Percentiles rank a stretch among this genome's conserved stretches.
phyloP scores from a whole-genome alignment of 2,329 filamentous ascomycete species.

The Cordyceps cateniannulata region DNA sequence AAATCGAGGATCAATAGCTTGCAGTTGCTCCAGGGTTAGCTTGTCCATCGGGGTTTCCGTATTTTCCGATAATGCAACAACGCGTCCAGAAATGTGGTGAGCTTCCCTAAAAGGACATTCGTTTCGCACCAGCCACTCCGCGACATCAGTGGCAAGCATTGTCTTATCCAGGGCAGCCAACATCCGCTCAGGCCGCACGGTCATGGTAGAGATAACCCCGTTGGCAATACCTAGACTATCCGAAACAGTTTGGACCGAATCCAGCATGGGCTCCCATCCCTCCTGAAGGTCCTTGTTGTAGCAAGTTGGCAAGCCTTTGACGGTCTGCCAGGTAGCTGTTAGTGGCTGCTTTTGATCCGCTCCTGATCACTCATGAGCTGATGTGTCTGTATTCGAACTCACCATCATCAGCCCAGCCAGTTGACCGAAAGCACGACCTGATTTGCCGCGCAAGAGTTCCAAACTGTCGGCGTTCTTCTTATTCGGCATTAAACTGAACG shows the following conservation, averaged over 20 bases:
- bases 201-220: constrained; percentile 63
- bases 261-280: constrained; percentile 67
- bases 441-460: constrained; percentile 65
- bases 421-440: constrained; percentile 69
- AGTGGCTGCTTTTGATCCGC: constrained; percentile 23
- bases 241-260: constrained; percentile 65
- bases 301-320: constrained; percentile 58
- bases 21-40: constrained; percentile 58
- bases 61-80: constrained; percentile 65
- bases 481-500: constrained; percentile 38
- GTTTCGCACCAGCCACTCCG: constrained; percentile 55
- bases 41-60: constrained; percentile 52
- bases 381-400: constrained; percentile 21
- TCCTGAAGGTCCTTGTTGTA: constrained; percentile 80
- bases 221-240: constrained; percentile 71
- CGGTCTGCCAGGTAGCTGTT: constrained; percentile 32
- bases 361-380: constrained; percentile 18
- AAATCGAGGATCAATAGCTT: constrained; percentile 61
- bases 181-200: constrained; percentile 64
- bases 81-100: constrained; percentile 67
- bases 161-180: constrained; percentile 61
- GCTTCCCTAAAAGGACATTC: constrained; percentile 68
- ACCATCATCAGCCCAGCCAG: constrained; percentile 69
- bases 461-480: constrained; percentile 82
- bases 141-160: constrained; percentile 65